phyloP scores from a whole-genome alignment of 768 basidiomycete species.

The Dioszegia aurantiaca region DNA sequence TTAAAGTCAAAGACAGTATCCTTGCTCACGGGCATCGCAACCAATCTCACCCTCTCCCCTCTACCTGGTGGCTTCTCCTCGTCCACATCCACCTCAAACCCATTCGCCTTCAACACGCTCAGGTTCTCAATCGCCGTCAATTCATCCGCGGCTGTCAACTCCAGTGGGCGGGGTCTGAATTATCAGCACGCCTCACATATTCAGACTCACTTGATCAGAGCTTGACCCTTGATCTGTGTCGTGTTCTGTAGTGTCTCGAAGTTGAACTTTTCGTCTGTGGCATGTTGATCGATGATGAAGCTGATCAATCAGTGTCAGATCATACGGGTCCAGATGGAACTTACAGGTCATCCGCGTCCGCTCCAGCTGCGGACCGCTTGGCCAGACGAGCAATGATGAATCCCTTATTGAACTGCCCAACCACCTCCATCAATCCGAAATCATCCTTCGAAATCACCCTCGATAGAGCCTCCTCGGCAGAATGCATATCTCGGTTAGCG shows the following conservation, averaged over 20 bases:
- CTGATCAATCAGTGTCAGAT: no score
- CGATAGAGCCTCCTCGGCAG: constrained; percentile 66
- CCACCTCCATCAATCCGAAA: constrained; percentile 74
- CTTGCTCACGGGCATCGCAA: constrained; percentile 87
- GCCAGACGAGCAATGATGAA: constrained; percentile 81
- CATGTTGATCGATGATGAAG: constrained; percentile 92
- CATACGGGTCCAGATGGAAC: no score
- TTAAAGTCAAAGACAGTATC: constrained; percentile 82
- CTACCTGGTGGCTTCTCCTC: constrained; percentile 56
- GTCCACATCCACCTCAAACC: constrained; percentile 74
- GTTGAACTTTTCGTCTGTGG: constrained; percentile 97
- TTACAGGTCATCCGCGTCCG: constrained; percentile 71
- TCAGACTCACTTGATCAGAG: constrained; percentile 66
- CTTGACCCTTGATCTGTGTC: constrained; percentile 85
- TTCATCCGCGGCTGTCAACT: constrained; percentile 86
- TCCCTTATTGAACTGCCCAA: constrained; percentile 94
- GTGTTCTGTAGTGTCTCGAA: constrained; percentile 89
- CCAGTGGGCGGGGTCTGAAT: constrained; percentile 68
- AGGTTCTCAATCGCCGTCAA: constrained; percentile 81
- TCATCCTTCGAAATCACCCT: constrained; percentile 83
- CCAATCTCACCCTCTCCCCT: constrained; percentile 59
- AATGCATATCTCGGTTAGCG: constrained; percentile 55
- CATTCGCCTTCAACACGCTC: constrained; percentile 77
- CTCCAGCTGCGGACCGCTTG: constrained; percentile 15
- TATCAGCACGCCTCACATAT: constrained; percentile 7